These are phyloP conservation scores for Tylopilus felleus DNA, from an alignment of 768 basidiomycete genomes.

Conservation along the genomic window DNA sequence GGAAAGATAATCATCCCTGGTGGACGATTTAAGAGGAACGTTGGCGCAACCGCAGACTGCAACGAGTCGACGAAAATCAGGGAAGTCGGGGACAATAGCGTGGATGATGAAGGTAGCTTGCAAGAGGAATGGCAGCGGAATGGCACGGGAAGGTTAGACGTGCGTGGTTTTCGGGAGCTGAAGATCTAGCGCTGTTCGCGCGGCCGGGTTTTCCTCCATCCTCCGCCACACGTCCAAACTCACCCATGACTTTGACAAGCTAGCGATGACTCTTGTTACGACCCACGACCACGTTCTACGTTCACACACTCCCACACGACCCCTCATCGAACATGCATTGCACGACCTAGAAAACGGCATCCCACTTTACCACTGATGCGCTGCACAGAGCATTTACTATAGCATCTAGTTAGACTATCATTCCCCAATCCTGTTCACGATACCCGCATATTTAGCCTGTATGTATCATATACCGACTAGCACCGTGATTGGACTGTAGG, in stretches of 20 bases:
- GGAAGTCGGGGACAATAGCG: constrained; percentile 22
- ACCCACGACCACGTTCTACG: constrained; percentile 3
- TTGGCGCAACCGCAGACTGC: constrained; percentile 2
- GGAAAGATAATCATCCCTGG: constrained; percentile 66
- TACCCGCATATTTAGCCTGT: constrained; percentile 30
- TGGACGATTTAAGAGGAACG: constrained; percentile 43
- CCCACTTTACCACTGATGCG: neutral
- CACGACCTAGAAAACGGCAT: constrained; percentile 6
- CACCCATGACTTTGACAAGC: constrained; percentile 6
- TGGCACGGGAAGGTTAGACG: constrained; percentile 70
- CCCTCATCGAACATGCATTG: constrained; percentile 7
- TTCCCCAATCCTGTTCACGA: constrained; percentile 15
- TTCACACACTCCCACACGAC: constrained; percentile 1
- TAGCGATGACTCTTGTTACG: constrained; percentile 9
- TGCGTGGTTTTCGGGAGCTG: constrained; percentile 74
- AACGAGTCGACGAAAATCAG: constrained; percentile 19
- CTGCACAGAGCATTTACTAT: constrained; percentile 19
- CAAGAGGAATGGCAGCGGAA: constrained; percentile 59
- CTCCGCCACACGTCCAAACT: neutral
- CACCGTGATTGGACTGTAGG: neutral
- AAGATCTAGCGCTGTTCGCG: constrained; percentile 47
- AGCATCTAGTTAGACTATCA: constrained; percentile 30
- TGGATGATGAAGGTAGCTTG: constrained; percentile 33
- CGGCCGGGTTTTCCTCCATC: neutral
- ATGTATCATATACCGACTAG: constrained; percentile 25